These are phyloP conservation scores for Colletotrichum sp. DNA, from an alignment of 2,329 filamentous ascomycete genomes.

Conservation along the genomic window DNA sequence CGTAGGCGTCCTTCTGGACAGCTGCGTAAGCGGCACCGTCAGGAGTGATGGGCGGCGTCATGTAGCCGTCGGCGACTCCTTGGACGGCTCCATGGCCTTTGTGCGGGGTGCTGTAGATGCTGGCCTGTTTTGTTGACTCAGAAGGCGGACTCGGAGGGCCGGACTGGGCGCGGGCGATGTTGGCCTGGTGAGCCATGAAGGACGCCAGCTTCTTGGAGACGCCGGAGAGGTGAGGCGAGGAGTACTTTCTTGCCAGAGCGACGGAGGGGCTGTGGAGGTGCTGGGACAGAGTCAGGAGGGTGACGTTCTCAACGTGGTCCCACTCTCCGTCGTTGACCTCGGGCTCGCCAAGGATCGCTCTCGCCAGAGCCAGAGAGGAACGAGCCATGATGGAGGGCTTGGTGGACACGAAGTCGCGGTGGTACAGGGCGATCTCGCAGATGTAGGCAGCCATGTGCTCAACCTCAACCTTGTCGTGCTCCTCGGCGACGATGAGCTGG, in stretches of 20 bases:
- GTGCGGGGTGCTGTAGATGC: constrained; percentile 79
- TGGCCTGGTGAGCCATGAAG: constrained; percentile 64
- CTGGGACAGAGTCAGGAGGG: constrained; percentile 63
- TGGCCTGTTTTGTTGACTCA: constrained; percentile 58
- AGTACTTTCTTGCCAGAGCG: constrained; percentile 65
- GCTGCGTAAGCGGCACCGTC: constrained; percentile 65
- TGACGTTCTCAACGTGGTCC: constrained; percentile 74
- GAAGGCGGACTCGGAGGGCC: constrained; percentile 65
- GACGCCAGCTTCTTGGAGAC: constrained; percentile 62
- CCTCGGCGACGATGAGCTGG: constrained; percentile 84
- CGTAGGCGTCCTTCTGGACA: constrained; percentile 52
- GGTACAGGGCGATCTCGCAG: constrained; percentile 92
- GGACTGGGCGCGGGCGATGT: constrained; percentile 52
- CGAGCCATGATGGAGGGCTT: constrained; percentile 90
- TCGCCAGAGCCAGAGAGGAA: constrained; percentile 82
- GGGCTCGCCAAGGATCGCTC: constrained; percentile 82
- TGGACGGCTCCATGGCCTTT: constrained; percentile 71
- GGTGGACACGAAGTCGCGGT: constrained; percentile 94
- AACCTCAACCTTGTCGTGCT: constrained; percentile 79
- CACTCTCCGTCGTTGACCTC: constrained; percentile 80
- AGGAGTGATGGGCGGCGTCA: constrained; percentile 86
- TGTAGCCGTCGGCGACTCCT: constrained; percentile 73
- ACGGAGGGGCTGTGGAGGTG: constrained; percentile 64
- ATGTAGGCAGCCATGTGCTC: constrained; percentile 96
- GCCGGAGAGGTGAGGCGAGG: constrained; percentile 55